Conservation (phyloP, 352 stramenopile genomes). For the Pythium monospermum region DNA sequence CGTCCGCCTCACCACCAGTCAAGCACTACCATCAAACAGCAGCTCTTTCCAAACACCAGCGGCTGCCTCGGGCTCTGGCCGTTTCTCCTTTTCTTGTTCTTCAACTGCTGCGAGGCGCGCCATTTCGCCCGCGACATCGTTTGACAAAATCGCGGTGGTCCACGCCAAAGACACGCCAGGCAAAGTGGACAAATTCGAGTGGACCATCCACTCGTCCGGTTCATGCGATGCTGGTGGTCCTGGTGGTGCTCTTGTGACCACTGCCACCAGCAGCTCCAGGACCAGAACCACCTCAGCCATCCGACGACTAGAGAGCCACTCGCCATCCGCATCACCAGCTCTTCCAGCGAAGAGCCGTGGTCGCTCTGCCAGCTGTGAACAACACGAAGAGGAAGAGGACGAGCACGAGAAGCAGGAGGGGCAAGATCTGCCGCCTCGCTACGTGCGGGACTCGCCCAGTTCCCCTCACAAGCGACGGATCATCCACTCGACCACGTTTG, state of each 20-base stretch:
- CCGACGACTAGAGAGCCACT: too few relatives aligned
- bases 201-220: conserved; percentile 29
- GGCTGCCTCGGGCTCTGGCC: neutral
- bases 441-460: conserved; percentile 43
- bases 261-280: too few relatives aligned
- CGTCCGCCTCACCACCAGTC: neutral
- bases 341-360: conserved; percentile 1
- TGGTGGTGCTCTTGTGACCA: too few relatives aligned
- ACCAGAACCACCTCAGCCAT: too few relatives aligned
- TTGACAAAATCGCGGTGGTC: conserved; percentile 53
- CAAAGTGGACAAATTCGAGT: conserved; percentile 59
- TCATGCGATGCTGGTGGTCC: too few relatives aligned
- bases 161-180: conserved; percentile 48
- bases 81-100: too few relatives aligned
- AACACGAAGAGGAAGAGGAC: neutral
- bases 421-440: conserved; percentile 48
- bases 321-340: too few relatives aligned
- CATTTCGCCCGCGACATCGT: conserved; percentile 48
- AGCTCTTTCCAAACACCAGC: neutral
- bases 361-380: neutral
- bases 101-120: conserved; percentile 17
- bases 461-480: conserved; percentile 67
- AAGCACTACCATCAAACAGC: neutral
- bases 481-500: conserved; percentile 76
- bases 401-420: neutral